Base-by-base conservation (phyloP, 2,329 filamentous ascomycete species). In the Botrytis elliptica region DNA sequence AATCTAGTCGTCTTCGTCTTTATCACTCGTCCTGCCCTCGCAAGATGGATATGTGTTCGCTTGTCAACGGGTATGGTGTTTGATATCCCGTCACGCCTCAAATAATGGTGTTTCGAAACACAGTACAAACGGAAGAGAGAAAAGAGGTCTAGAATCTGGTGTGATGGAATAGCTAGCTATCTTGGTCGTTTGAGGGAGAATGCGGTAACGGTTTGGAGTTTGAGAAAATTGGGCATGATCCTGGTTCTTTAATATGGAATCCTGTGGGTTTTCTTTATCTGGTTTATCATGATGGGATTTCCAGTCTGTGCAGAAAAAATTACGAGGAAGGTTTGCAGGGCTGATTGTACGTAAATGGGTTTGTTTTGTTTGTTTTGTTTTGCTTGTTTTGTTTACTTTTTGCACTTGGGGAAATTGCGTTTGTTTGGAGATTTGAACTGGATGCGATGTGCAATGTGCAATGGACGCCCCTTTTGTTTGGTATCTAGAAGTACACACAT, bases 401-500 rank as follows among this genome's bases (percentile, higher is more conserved):
- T 33, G 33, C 36, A 55, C 49, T 42, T 20, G 12, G 29, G 8
- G 20, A 25, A 14, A 33, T 25, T 46, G 33, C 33, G 14, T 33
- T 22, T 4, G 16, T 29, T 18, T 71, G 69, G 18, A 40, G 60
- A 42, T 60, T 14, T 59, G 49, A 57, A 40, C 40, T 70, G 29
- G 49, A 70, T 63, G 55, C 55, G 44, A 70, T 29, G 57, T 68
- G 44, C 44, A 49, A 49, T 65, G 38, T 66, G 42, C 71, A 73
- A 69, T 63, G 62, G 67, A 66, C 71, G 75, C 73, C 63, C 73
- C 75, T 73, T 73, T 72, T 73, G 42, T 73, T 69, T 72, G 59
- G 67, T 77, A 72, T 77, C 75, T 79, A 76, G 73, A 74, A 70
- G 63, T 77, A 75, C 74, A 76, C 65, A 69, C 67, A 68, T 73